Percentiles rank a stretch among this genome's conserved stretches.
Conservation (phyloP, 1,284 basidiomycete species). For the Flammula alnicola region DNA sequence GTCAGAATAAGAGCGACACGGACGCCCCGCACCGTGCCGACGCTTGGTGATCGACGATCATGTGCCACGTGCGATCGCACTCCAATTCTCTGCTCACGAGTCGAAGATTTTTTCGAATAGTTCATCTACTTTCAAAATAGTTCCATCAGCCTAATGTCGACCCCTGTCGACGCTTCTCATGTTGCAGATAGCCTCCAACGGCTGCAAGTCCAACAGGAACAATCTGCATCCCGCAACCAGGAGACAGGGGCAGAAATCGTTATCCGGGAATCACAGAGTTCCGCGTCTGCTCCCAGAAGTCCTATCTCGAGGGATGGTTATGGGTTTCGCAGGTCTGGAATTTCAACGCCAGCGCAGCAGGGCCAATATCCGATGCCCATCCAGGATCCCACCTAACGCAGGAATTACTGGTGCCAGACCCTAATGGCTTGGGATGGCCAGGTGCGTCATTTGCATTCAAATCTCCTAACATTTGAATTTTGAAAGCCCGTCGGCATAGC, state of each 20-base stretch:
- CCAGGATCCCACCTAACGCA: constrained; percentile 31
- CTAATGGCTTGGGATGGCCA: constrained; percentile 93
- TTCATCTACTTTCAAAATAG: constrained; percentile 15
- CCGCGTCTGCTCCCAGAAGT: constrained; percentile 29
- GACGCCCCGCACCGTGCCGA: too few species aligned
- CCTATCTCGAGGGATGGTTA: constrained; percentile 71
- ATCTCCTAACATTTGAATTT: constrained; percentile 12
- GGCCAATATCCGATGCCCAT: constrained; percentile 25
- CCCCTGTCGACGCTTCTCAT: constrained; percentile 25
- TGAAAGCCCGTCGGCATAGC: constrained; percentile 51
- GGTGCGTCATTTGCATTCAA: constrained; percentile 51
- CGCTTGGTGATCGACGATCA: too few species aligned
- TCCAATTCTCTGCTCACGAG: constrained; percentile 2
- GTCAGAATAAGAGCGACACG: too few species aligned
- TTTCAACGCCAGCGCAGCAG: constrained; percentile 57
- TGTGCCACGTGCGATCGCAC: constrained; percentile 19
- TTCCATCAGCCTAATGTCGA: constrained; percentile 19
- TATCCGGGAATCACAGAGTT: constrained; percentile 5
- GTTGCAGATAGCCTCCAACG: constrained; percentile 37
- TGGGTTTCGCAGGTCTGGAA: constrained; percentile 76
- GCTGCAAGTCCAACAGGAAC: constrained; percentile 34
- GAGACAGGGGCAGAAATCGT: constrained; percentile 12
- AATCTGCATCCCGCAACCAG: constrained; percentile 1
- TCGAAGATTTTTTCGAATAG: background rate
- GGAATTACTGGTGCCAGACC: constrained; percentile 69